These are phyloP conservation scores for Posidonia australis DNA, from an alignment of 106 monocot species.

Conservation along the genomic window DNA sequence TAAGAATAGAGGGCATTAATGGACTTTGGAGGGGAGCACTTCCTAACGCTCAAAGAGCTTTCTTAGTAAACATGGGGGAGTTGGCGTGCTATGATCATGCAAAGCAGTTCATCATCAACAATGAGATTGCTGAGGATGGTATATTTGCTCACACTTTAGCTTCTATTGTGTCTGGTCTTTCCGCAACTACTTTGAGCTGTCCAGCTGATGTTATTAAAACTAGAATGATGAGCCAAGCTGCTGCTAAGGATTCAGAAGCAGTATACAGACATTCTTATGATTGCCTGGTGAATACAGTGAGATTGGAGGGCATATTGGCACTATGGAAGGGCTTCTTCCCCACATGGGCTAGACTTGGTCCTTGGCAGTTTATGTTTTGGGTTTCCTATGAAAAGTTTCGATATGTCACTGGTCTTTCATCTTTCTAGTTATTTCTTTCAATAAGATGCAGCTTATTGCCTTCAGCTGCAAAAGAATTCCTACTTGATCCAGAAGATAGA, in stretches of 20 bases:
- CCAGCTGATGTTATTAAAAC: constrained; percentile 23
- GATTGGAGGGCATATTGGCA: constrained; percentile 49
- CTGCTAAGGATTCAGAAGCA: constrained; percentile 1
- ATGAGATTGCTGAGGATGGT: constrained; percentile 50
- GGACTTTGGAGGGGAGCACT: constrained; percentile 75
- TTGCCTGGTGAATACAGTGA: constrained; percentile 66
- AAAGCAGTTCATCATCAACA: constrained; percentile 50
- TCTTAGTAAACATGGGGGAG: constrained; percentile 94
- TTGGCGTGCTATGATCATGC: constrained; percentile 86
- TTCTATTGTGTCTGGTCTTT: constrained; percentile 75
- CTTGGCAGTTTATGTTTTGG: constrained; percentile 95
- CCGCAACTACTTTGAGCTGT: constrained; percentile 52
- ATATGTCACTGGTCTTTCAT: constrained; percentile 43
- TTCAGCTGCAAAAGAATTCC: neutral
- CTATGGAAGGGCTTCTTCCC: constrained; percentile 93
- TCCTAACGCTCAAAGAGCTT: constrained; percentile 82
- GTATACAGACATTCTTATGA: constrained; percentile 56
- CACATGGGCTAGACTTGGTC: constrained; percentile 89
- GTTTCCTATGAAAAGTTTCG: constrained; percentile 77
- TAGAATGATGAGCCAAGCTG: constrained; percentile 30
- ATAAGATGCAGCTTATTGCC: too few relatives aligned
- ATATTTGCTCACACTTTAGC: constrained; percentile 63
- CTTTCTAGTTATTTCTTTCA: constrained; percentile 31
- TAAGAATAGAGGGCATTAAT: constrained; percentile 39
- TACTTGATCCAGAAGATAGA: neutral